Evolutionary conservation across 441 rosid genomes (phyloP).

Genomic region (Pelargonium cotyledonis): DNA sequence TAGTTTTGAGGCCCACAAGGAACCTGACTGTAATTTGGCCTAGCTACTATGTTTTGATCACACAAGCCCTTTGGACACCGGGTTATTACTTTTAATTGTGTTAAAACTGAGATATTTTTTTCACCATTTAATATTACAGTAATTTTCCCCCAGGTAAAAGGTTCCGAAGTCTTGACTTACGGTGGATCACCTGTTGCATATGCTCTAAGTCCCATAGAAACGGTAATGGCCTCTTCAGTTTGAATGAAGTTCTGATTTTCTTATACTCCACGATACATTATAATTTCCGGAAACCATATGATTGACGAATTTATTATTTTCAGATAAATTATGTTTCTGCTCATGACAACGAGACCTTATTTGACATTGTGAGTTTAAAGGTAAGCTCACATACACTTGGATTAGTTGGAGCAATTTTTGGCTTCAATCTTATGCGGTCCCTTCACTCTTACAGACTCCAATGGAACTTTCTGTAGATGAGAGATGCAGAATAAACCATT

Average conservation of each 20-base stretch:
- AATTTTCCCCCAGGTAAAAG: constrained; percentile 57
- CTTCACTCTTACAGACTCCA: constrained; percentile 51
- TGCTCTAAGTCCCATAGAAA: constrained; percentile 66
- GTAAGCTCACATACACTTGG: constrained; percentile 31
- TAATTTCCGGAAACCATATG: constrained; percentile 12
- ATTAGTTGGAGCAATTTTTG: constrained; percentile 11
- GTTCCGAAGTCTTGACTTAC: constrained; percentile 64
- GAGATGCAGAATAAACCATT: constrained; percentile 82
- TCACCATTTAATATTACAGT: neutral
- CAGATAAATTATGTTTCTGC: constrained; percentile 96
- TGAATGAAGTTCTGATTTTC: neutral
- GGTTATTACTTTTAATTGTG: neutral
- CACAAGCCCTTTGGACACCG: neutral
- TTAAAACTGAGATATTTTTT: neutral
- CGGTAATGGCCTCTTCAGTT: constrained; percentile 36
- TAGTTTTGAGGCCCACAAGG: neutral
- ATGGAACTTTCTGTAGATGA: constrained; percentile 63
- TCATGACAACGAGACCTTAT: constrained; percentile 97
- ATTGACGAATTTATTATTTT: constrained; percentile 24
- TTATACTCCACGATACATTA: neutral
- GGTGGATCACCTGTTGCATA: constrained; percentile 79
- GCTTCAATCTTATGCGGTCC: constrained; percentile 20
- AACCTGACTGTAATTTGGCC: neutral
- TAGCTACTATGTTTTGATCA: too few relatives aligned
- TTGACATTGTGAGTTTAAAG: constrained; percentile 84